Evolutionary conservation across 805 yeast genomes (phyloP).

Genomic region (Isabelozyma rhagii): DNA sequence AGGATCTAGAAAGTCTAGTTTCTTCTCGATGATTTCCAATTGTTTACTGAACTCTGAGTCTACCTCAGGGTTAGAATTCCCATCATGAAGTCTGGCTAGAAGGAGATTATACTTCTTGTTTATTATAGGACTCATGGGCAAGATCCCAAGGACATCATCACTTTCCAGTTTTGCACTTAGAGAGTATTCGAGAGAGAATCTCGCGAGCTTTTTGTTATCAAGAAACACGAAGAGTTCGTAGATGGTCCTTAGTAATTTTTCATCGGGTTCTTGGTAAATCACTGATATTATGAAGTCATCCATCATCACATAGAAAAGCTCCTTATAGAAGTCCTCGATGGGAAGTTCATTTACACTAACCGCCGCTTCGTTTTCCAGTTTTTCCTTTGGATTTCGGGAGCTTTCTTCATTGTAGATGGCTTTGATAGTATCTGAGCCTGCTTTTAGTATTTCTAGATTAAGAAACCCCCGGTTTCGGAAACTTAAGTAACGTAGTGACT

Average conservation of each 20-base stretch:
- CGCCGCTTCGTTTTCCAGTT: constrained; percentile 12
- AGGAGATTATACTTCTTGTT: constrained; percentile 12
- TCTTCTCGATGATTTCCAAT: constrained; percentile 4
- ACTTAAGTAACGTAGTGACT: constrained; percentile 70
- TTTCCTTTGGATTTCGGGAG: constrained; percentile 19
- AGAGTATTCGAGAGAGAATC: constrained; percentile 60
- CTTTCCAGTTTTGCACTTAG: constrained; percentile 41
- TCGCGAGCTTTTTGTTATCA: constrained; percentile 45
- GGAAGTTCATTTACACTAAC: constrained; percentile 3
- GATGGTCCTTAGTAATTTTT: constrained; percentile 47
- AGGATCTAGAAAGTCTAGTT: constrained; percentile 27
- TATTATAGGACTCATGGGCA: constrained; percentile 16
- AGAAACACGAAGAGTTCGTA: constrained; percentile 51
- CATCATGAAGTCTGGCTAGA: constrained; percentile 19
- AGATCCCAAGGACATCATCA: constrained; percentile 34
- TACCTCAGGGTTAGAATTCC: background rate
- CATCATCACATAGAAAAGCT: constrained; percentile 43
- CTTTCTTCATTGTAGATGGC: constrained; percentile 13
- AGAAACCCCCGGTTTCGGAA: constrained; percentile 81
- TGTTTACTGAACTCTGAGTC: constrained; percentile 3
- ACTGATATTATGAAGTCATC: constrained; percentile 67
- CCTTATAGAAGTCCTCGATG: constrained; percentile 20
- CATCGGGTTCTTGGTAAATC: constrained; percentile 66
- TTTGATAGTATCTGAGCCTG: constrained; percentile 3
- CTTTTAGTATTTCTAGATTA: constrained; percentile 42